Base-by-base conservation (phyloP, 768 basidiomycete species). In the Gymnopilus junonius region DNA sequence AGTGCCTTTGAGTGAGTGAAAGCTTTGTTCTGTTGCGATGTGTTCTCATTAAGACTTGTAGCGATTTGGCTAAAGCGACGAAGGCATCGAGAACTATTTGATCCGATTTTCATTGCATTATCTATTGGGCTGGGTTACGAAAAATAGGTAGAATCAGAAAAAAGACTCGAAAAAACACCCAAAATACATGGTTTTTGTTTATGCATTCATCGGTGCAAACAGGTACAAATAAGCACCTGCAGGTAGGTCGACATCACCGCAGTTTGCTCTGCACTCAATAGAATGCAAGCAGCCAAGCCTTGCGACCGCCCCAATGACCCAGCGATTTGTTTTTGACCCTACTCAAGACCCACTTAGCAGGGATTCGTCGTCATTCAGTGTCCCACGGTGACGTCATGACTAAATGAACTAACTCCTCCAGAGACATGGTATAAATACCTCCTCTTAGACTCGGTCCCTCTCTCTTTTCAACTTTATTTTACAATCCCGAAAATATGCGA, bases 1-100 rank as follows among this genome's bases (percentile, higher is more conserved):
- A 83, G 87, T 3, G 91, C 95, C 8, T 97, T 95, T 73, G 82
- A 82, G 95, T 95, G 64, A 55, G 90, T 82, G 21, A 37, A 51
- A 8, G 53, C 53, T 37, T 10, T 23, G 45, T 46, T 46, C 27
- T 25, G 15, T 55, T 66, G 39, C 40, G 53, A 14, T 43, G 58
- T 8, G 35, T 21, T 63, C 35, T 42, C 3, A 20, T 7, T 21
- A 5, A 23, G 31, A 27, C 23, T 35, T 56, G 17, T 32, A 89
- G 87, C 61, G 87, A 89, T 61, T 75, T 89, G 35, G 74, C 77
- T 8, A 77, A n/a, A 7, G 74, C 74, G 42, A 70, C 79, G 10
- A 71, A 71, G 35, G 61, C 67, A 27, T 23, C 51, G n/a, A 59
- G 48, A 57, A 54, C 53, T 20, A 61, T 67, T 31, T 63, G 56